Evolutionary conservation across 257 asterid genomes (phyloP), one percentile per base, ranked within the genome.

Genomic region (Haberlea rhodopensis): DNA sequence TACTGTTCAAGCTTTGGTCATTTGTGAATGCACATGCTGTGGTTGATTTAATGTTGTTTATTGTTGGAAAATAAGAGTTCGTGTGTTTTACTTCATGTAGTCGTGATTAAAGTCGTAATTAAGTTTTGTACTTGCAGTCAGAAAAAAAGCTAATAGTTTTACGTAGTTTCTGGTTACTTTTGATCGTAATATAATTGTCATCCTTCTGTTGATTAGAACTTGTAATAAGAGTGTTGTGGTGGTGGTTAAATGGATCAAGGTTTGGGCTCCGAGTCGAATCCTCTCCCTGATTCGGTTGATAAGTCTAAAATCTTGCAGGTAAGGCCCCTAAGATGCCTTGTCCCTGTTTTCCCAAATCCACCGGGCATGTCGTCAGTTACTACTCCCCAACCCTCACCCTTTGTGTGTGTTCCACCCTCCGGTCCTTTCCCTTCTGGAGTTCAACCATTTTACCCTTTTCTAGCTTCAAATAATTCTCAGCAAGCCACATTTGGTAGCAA

Each of bases 311-410:
- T 92, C 43, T 80, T 84, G 69, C 83, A 81, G 34, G 78, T 92
- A 51, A 89, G 40, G 83, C 99, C 99, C 43, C 34, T 87, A 74
- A 87, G 89, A 82, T 70, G 81, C 71, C 85, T 92, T 60, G 87
- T 75, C 57, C 97, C 99, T 2, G 76, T 89, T 75, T 92, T 92
- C 67, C 97, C 94, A 9, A 74, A 81, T 18, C 71, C 86, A 54
- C 71, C 82, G 13, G 94, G 86, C 21, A 63, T 67, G 79, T 73
- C 87, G 21, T 75, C 94, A 0, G 26, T 71, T 75, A 62, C 83
- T 6, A 69, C 66, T 58, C 86, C 95, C 60, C 49, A 43, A 15
- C 49, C 49, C 15, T 43, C 49, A 15, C 49, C 49, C 0, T 43
- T 43, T 15, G 19, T 43, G 49, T 43, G 49, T 43, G 49, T 43